These are phyloP conservation scores for Fraxinus albicans DNA, from an alignment of 305 asterid species.

Conservation along the genomic window DNA sequence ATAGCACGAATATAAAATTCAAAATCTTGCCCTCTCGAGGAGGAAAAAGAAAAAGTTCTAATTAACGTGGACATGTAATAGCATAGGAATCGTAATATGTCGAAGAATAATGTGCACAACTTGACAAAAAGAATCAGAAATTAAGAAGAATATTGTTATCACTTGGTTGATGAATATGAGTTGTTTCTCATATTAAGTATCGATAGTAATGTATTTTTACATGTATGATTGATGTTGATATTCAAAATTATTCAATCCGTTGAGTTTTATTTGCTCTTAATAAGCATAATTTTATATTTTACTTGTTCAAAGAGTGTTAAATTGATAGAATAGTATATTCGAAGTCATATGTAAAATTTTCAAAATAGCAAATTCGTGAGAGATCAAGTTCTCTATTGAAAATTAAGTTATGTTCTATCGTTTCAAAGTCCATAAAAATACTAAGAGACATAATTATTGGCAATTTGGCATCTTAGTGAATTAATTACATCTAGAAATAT, in stretches of 20 bases:
- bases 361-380: too few relatives aligned
- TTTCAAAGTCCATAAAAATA: background rate
- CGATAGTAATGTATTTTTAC: background rate
- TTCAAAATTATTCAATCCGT: background rate
- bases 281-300: background rate
- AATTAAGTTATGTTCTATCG: background rate
- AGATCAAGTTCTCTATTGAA: too few relatives aligned
- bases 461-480: background rate
- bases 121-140: background rate
- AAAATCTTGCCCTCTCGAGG: background rate
- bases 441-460: background rate
- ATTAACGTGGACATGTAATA: background rate
- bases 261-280: background rate
- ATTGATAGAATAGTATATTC: too few relatives aligned
- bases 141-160: background rate
- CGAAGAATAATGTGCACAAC: background rate
- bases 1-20: background rate
- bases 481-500: background rate
- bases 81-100: background rate
- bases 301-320: background rate
- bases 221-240: background rate
- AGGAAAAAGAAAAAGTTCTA: background rate
- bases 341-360: background rate
- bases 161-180: background rate
- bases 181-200: background rate